Percentiles rank a stretch among this genome's conserved stretches.
These are phyloP conservation scores for Schizochytrium sp. DNA, from an alignment of 108 stramenopile genomes.

Conservation along the genomic window DNA sequence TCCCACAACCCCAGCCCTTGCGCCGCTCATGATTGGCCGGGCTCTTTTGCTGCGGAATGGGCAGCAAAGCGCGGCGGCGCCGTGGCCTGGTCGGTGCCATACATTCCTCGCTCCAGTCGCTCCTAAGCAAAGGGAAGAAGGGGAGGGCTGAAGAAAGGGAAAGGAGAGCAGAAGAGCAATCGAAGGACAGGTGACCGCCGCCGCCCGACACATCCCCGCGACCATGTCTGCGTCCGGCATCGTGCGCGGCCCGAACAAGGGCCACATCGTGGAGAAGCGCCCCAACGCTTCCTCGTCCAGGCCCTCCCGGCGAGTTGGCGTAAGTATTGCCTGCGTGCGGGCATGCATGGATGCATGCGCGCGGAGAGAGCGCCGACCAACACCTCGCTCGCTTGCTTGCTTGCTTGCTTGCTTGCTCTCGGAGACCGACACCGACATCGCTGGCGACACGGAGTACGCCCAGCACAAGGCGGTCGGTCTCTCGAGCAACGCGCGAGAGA, in stretches of 20 bases:
- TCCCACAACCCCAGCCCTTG: neutral
- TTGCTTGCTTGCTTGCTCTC: neutral
- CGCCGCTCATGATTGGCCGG: neutral
- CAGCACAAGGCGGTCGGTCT: no score
- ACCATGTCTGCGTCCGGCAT: constrained; percentile 15
- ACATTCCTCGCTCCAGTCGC: no score
- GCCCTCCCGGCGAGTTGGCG: neutral
- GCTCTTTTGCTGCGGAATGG: neutral
- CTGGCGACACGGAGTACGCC: no score
- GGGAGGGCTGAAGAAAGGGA: neutral
- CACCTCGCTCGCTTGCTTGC: neutral
- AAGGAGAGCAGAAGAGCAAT: neutral
- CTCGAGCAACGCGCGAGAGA: no score
- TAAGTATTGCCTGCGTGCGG: neutral
- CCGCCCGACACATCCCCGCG: neutral
- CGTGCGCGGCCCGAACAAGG: constrained; percentile 26
- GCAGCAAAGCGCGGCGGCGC: neutral
- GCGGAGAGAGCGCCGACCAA: neutral
- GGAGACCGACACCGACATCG: no score
- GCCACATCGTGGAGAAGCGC: constrained; percentile 21
- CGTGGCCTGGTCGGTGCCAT: neutral
- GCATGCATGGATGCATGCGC: neutral
- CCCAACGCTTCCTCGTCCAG: neutral
- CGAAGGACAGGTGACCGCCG: neutral
- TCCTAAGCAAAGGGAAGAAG: neutral